Percentiles rank a stretch among this genome's conserved stretches.
Conservation (phyloP, 2,329 filamentous ascomycete species). For the Fusarium sp. region DNA sequence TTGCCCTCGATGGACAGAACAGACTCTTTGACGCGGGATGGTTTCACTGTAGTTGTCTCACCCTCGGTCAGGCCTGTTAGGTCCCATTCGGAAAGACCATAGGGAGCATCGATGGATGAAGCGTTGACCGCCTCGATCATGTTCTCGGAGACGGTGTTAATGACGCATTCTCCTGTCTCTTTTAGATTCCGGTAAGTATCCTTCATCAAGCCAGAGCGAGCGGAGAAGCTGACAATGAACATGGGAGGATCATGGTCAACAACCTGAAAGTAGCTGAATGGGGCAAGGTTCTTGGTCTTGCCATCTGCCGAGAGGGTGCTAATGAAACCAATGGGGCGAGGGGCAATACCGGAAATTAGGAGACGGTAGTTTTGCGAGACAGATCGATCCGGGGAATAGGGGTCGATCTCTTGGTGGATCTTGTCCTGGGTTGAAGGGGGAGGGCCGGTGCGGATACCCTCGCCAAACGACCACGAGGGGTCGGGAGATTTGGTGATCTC, state of each 20-base stretch:
- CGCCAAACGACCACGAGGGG: slow-evolving; percentile 63
- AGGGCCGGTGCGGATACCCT: slow-evolving; percentile 43
- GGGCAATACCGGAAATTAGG: slow-evolving; percentile 82
- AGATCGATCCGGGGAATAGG: slow-evolving; percentile 76
- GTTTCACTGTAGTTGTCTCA: neutral
- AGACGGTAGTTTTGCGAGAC: slow-evolving; percentile 85
- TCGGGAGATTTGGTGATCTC: slow-evolving; percentile 49
- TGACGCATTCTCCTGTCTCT: slow-evolving; percentile 77
- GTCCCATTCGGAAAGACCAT: slow-evolving; percentile 55
- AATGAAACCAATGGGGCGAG: slow-evolving; percentile 77
- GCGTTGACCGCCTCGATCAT: slow-evolving; percentile 86
- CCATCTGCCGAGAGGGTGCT: slow-evolving; percentile 69
- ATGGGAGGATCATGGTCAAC: slow-evolving; percentile 86
- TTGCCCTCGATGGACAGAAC: neutral
- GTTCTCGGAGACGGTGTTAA: slow-evolving; percentile 85
- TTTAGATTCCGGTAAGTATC: slow-evolving; percentile 80
- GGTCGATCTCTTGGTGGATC: slow-evolving; percentile 80
- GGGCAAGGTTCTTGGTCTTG: slow-evolving; percentile 75
- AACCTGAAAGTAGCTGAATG: slow-evolving; percentile 84
- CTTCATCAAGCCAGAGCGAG: slow-evolving; percentile 67
- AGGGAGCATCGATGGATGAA: slow-evolving; percentile 78
- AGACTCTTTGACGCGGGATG: neutral
- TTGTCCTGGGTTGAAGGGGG: slow-evolving; percentile 38
- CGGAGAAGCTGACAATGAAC: slow-evolving; percentile 70
- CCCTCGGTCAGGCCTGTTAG: neutral